Evolutionary conservation across 2,329 filamentous ascomycete species (phyloP).

Genomic region (Pseudopithomyces chartarum): DNA sequence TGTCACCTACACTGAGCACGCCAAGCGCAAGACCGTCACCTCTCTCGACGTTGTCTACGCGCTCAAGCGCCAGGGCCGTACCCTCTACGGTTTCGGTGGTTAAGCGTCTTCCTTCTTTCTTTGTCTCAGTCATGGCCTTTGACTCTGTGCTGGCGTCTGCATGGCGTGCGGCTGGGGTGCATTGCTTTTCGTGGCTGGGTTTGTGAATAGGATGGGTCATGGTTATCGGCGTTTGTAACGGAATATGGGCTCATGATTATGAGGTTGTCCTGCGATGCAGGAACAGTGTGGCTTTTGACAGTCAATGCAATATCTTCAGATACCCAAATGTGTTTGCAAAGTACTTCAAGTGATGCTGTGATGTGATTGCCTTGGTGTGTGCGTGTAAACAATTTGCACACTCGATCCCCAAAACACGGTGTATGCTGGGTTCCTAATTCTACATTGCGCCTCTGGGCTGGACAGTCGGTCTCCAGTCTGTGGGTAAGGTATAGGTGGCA

Average conservation of each 20-base stretch:
- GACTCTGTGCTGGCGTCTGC: constrained; percentile 13
- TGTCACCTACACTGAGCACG: constrained; percentile 79
- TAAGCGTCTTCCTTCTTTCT: constrained; percentile 54
- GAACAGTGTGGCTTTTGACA: neutral
- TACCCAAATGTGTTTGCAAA: too few species aligned
- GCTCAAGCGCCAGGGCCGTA: constrained; percentile 68
- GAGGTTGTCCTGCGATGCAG: neutral
- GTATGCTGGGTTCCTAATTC: too few species aligned
- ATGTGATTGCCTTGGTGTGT: too few species aligned
- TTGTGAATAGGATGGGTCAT: constrained; percentile 6
- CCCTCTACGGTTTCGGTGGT: constrained; percentile 89
- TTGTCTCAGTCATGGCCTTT: constrained; percentile 17
- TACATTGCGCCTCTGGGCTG: too few species aligned
- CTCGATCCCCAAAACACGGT: too few species aligned
- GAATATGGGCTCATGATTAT: constrained; percentile 6
- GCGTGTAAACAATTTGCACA: too few species aligned
- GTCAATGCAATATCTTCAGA: constrained; percentile 4
- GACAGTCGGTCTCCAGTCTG: too few species aligned
- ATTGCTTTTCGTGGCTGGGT: constrained; percentile 20
- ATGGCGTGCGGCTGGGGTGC: constrained; percentile 19
- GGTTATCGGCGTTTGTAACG: constrained; percentile 7
- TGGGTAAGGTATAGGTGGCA: too few species aligned
- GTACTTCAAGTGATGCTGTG: too few species aligned
- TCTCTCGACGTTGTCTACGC: constrained; percentile 69
- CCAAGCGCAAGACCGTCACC: constrained; percentile 80